A percentile compares a stretch with the other conserved stretches of the same genome.
Conservation (phyloP, 2,329 filamentous ascomycete genomes). For the Epichloe coenophiala region DNA sequence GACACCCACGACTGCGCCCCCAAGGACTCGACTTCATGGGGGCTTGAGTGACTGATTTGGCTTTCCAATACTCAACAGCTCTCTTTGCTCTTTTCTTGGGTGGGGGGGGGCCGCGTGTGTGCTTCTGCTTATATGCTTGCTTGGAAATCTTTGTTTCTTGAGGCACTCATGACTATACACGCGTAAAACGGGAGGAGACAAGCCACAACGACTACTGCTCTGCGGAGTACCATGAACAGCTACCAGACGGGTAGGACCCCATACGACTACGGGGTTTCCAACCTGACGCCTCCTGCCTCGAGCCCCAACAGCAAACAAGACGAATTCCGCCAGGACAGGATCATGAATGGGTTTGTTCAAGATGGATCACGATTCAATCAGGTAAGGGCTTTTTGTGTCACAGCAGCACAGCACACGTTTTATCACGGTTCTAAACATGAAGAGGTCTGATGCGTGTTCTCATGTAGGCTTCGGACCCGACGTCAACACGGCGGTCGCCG, state of each 20-base stretch:
- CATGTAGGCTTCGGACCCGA: background rate
- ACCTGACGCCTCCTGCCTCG: constrained; percentile 20
- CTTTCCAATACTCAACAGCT: constrained; percentile 1
- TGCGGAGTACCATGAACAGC: constrained; percentile 22
- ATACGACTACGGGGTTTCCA: constrained; percentile 21
- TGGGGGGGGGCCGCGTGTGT: too few relatives aligned
- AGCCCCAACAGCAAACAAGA: constrained; percentile 34
- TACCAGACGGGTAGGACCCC: constrained; percentile 21
- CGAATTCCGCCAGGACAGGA: constrained; percentile 44
- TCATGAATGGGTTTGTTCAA: constrained; percentile 12
- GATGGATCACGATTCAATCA: constrained; percentile 41
- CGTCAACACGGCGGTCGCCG: constrained; percentile 21
- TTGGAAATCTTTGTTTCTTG: constrained; percentile 1
- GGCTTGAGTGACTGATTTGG: constrained; percentile 1
- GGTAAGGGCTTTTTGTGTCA: constrained; percentile 29
- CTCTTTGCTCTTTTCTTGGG: constrained; percentile 1
- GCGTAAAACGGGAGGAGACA: constrained; percentile 4
- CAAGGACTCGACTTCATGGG: constrained; percentile 1
- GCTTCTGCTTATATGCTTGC: background rate
- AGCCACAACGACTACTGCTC: background rate
- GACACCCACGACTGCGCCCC: background rate
- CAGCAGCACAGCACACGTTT: background rate
- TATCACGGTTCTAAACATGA: background rate
- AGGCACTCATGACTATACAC: constrained; percentile 13
- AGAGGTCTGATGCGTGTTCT: background rate